phyloP scores from a whole-genome alignment of 306 rosid species.

The Geum urbanum region DNA sequence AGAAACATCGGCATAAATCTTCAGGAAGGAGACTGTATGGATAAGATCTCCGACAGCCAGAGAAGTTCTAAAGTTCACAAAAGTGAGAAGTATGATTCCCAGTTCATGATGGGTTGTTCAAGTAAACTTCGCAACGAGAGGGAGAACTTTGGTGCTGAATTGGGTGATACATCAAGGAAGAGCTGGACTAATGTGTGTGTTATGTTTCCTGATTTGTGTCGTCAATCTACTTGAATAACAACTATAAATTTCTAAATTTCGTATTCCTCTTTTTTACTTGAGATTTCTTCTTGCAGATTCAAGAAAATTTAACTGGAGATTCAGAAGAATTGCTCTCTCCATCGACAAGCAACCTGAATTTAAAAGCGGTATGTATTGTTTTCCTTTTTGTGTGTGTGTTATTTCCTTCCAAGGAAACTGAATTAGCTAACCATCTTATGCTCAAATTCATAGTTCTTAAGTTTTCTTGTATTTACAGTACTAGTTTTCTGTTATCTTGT shows the following conservation, averaged over 20 bases:
- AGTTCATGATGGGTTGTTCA: constrained; percentile 26
- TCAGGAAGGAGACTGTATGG: constrained; percentile 33
- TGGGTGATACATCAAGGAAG: constrained; percentile 26
- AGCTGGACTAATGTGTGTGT: constrained; percentile 62
- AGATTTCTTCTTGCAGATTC: constrained; percentile 50
- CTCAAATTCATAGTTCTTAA: constrained; percentile 5
- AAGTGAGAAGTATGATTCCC: constrained; percentile 32
- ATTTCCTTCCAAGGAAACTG: background rate
- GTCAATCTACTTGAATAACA: constrained; percentile 12
- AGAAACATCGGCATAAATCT: constrained; percentile 30
- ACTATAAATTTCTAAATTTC: background rate
- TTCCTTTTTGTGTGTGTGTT: background rate
- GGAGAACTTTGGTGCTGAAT: constrained; percentile 34
- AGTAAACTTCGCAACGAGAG: constrained; percentile 27
- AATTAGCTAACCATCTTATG: constrained; percentile 14
- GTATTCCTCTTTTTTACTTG: constrained; percentile 5
- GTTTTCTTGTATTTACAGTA: constrained; percentile 7
- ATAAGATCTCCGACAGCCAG: constrained; percentile 28
- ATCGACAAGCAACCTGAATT: constrained; percentile 48
- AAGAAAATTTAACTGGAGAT: constrained; percentile 40
- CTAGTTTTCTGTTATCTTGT: constrained; percentile 15
- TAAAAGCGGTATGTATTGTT: constrained; percentile 40
- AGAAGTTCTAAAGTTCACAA: constrained; percentile 36
- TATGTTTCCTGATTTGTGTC: constrained; percentile 16
- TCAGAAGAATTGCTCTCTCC: constrained; percentile 54